phyloP scores from a whole-genome alignment of 1,284 basidiomycete species.

The Limonomyces culmigenus region DNA sequence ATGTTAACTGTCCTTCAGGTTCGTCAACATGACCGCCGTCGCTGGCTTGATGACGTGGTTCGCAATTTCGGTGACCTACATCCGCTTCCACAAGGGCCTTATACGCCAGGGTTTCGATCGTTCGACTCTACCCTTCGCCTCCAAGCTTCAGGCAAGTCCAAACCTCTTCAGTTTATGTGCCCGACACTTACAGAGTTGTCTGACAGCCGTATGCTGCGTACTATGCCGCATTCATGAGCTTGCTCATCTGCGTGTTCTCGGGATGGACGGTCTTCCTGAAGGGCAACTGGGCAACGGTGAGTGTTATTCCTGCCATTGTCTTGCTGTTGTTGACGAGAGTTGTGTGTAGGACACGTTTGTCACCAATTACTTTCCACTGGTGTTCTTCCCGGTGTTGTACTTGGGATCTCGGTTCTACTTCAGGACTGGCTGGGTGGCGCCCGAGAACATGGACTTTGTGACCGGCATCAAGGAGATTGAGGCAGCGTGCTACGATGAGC shows the following conservation, averaged over 20 bases:
- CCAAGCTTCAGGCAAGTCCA: slow-evolving; percentile 49
- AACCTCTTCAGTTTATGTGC: slow-evolving; percentile 45
- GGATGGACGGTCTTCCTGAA: slow-evolving; percentile 66
- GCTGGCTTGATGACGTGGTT: slow-evolving; percentile 71
- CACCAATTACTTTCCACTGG: slow-evolving; percentile 60
- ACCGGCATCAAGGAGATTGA: too few species aligned
- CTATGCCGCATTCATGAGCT: slow-evolving; percentile 3
- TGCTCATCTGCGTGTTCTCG: slow-evolving; percentile 32
- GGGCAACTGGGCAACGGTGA: slow-evolving; percentile 37
- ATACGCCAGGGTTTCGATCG: slow-evolving; percentile 62
- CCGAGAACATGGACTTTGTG: slow-evolving; percentile 67
- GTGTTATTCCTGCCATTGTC: slow-evolving; percentile 28
- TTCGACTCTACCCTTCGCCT: slow-evolving; percentile 44
- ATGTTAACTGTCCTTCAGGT: slow-evolving; percentile 8
- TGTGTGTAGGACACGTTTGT: slow-evolving; percentile 17
- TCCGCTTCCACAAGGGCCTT: slow-evolving; percentile 64
- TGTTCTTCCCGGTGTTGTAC: slow-evolving; percentile 66
- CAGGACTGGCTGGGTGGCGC: slow-evolving; percentile 24
- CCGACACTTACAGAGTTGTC: slow-evolving; percentile 54
- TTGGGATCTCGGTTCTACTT: slow-evolving; percentile 35
- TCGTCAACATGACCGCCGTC: slow-evolving; percentile 41
- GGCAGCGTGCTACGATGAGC: slow-evolving; percentile 36
- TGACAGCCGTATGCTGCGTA: slow-evolving; percentile 12
- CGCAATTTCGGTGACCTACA: slow-evolving; percentile 64
- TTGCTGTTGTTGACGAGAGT: not conserved